A percentile compares a stretch with the other conserved stretches of the same genome.
Conservation (phyloP, 2,329 filamentous ascomycete genomes). For the Colletotrichum siamense region DNA sequence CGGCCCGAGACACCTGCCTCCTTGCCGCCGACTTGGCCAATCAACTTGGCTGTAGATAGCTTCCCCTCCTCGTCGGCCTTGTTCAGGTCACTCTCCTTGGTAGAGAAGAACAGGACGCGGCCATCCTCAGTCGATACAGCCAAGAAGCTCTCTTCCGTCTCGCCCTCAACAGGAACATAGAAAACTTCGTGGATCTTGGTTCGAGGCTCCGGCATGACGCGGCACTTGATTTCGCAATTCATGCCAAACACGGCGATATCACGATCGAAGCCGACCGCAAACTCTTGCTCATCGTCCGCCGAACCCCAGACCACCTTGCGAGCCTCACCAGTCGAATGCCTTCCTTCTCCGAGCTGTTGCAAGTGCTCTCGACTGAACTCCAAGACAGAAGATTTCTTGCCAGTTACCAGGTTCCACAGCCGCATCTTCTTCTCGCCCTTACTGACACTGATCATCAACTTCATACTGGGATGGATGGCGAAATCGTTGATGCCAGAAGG, state of each 20-base stretch:
- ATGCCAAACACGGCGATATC: conserved; percentile 86
- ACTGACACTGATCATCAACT: conserved; percentile 92
- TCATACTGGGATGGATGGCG: conserved; percentile 94
- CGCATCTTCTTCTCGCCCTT: conserved; percentile 91
- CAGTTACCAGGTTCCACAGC: conserved; percentile 95
- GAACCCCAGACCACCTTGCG: conserved; percentile 81
- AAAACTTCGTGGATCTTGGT: conserved; percentile 85
- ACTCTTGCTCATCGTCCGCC: conserved; percentile 77
- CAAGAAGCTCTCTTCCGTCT: conserved; percentile 61
- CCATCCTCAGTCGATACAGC: conserved; percentile 91
- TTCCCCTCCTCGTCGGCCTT: conserved; percentile 32
- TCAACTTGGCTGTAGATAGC: conserved; percentile 65
- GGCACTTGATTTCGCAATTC: conserved; percentile 82
- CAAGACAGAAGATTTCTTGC: conserved; percentile 91
- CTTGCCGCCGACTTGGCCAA: conserved; percentile 82
- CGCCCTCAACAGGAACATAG: conserved; percentile 66
- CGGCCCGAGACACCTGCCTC: conserved; percentile 70
- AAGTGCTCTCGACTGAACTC: conserved; percentile 81
- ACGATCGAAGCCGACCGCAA: conserved; percentile 87
- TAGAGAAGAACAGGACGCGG: conserved; percentile 82
- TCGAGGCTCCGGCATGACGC: conserved; percentile 68
- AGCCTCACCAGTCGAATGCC: conserved; percentile 81
- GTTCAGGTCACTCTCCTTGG: conserved; percentile 55
- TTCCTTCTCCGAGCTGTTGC: conserved; percentile 76
- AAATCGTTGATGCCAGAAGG: conserved; percentile 95